These are phyloP conservation scores for Populus deltoides DNA, from an alignment of 345 rosid species.

Conservation along the genomic window DNA sequence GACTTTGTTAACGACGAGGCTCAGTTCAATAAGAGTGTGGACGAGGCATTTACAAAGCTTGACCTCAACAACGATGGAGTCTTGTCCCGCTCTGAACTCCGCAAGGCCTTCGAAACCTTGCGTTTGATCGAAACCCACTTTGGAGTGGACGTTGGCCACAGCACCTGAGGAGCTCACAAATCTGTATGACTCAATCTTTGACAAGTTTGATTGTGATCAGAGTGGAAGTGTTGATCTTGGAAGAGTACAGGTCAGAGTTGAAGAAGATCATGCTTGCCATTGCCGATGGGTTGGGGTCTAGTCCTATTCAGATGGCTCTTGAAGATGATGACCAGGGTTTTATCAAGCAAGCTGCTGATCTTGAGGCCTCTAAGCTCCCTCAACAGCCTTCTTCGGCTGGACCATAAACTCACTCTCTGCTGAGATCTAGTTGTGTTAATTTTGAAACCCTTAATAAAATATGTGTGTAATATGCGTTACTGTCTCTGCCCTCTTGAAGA, in stretches of 20 bases:
- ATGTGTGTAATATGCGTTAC: too few species aligned
- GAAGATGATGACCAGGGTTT: constrained; percentile 52
- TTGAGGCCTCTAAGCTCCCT: constrained; percentile 44
- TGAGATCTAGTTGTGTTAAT: neutral
- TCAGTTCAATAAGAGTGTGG: constrained; percentile 48
- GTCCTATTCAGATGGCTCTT: constrained; percentile 67
- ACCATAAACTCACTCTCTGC: neutral
- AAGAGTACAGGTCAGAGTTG: constrained; percentile 63
- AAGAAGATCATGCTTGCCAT: constrained; percentile 70
- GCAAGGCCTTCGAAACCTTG: constrained; percentile 62
- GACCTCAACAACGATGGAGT: constrained; percentile 74
- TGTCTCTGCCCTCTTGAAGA: constrained; percentile 34
- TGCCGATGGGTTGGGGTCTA: constrained; percentile 65
- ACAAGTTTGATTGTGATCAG: constrained; percentile 55
- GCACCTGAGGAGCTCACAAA: constrained; percentile 49
- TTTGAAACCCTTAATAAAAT: too few species aligned
- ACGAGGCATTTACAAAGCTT: constrained; percentile 40
- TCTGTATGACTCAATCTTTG: constrained; percentile 66
- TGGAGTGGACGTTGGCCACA: constrained; percentile 52
- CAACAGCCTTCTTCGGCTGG: neutral
- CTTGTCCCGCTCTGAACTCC: constrained; percentile 55
- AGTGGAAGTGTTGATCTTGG: constrained; percentile 50
- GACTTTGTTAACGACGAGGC: constrained; percentile 51
- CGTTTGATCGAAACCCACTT: constrained; percentile 61
- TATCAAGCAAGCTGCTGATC: constrained; percentile 65